Evolutionary conservation across 148 eudicot species (phyloP), one percentile per base, ranked within the genome.

Genomic region (Pharnaceum exiguum): DNA sequence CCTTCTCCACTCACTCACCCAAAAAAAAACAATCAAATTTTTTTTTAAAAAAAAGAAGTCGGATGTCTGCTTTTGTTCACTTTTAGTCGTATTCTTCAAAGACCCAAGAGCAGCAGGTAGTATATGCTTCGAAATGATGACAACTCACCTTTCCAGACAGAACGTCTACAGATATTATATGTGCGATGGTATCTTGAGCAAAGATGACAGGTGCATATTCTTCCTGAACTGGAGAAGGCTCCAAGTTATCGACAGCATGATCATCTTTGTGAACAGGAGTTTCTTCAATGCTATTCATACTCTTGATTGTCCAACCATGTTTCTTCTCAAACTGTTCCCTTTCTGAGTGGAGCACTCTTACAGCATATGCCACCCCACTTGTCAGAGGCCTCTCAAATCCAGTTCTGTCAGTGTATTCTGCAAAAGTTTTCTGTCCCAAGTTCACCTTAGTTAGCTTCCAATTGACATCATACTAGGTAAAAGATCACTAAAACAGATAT

Each of bases 131-230:
- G n/a, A n/a, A 21, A 7, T 12, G 31, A 47, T 15, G 11, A 33
- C 26, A 63, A 37, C 55, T 59, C 48, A 93, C 98, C 86, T 88
- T 85, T 48, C 98, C 98, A 3, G 98, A 83, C 26, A 93, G 71
- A 77, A 93, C 65, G 71, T 93, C 98, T 21, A 93, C 53, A 7
- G 98, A 93, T 64, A 88, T 63, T 29, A 93, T 78, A 65, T 93
- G 96, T 9, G 96, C 68, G 37, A 93, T 68, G 24, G 95, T 93
- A 51, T 88, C 96, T 74, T 93, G 96, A 13, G 98, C 96, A 76
- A 93, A 88, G 61, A 93, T 88, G 28, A 93, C 98, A n/a, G 98
- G 98, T 24, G 98, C 98, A 76, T 93, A 93, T 70, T 93, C 98
- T 35, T 85, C 84, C 52, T 76, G 78, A 64, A 79, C 69, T n/a